These are phyloP conservation scores for Talaromyces sp. DNA, from an alignment of 2,329 filamentous ascomycete genomes.

Conservation along the genomic window DNA sequence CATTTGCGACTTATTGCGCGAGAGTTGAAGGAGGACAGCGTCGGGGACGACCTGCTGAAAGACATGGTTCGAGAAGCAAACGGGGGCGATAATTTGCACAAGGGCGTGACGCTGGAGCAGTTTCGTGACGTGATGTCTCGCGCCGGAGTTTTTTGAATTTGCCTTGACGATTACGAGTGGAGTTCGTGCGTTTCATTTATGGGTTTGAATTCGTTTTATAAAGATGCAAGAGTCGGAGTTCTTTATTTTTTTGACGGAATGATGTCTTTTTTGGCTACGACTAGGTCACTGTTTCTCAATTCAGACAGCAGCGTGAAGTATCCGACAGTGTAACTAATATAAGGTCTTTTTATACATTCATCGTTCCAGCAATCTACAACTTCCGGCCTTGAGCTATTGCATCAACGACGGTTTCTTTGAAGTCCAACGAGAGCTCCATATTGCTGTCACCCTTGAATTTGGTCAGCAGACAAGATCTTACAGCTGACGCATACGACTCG, in stretches of 20 bases:
- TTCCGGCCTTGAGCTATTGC: conserved; percentile 9
- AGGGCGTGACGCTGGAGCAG: conserved; percentile 69
- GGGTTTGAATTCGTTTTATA: not conserved
- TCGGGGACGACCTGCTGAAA: conserved; percentile 73
- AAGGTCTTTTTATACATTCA: not conserved
- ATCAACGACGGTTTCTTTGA: conserved; percentile 20
- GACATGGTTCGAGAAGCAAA: conserved; percentile 97
- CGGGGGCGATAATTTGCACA: conserved; percentile 64
- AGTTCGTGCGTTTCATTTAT: not conserved
- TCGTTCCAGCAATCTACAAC: conserved; percentile 7
- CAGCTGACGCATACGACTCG: conserved; percentile 17
- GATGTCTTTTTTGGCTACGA: not conserved
- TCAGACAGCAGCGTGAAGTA: not conserved
- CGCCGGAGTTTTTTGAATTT: conserved; percentile 70
- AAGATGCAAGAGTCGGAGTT: not conserved
- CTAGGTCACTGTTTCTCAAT: not conserved
- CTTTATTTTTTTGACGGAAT: not conserved
- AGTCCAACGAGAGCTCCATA: conserved; percentile 19
- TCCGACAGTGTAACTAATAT: not conserved
- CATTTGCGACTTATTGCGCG: conserved; percentile 74
- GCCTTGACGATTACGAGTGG: not conserved
- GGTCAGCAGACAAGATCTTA: conserved; percentile 17
- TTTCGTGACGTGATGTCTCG: conserved; percentile 81
- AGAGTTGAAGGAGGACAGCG: conserved; percentile 69
- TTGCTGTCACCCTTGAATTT: conserved; percentile 18